Evolutionary conservation across 768 basidiomycete species (phyloP).

Genomic region (Lactarius deliciosus): DNA sequence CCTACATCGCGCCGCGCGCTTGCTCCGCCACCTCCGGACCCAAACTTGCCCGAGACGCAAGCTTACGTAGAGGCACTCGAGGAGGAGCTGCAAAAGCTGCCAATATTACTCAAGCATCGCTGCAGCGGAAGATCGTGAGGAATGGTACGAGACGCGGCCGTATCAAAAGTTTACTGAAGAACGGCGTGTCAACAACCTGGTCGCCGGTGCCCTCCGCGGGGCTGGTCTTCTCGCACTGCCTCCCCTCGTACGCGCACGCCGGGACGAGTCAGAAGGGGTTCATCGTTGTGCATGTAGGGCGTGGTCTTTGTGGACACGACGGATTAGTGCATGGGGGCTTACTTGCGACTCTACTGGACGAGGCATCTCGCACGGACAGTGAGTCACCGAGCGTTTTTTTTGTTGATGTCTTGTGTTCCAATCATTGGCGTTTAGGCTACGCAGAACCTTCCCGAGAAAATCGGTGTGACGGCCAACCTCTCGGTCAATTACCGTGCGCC

Average conservation of each 20-base stretch:
- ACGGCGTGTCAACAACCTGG: constrained; percentile 76
- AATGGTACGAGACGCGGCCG: constrained; percentile 80
- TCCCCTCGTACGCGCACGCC: constrained; percentile 71
- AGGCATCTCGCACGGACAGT: constrained; percentile 80
- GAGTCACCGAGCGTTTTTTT: constrained; percentile 32
- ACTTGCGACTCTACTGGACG: constrained; percentile 87
- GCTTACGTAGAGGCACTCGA: constrained; percentile 65
- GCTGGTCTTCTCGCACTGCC: constrained; percentile 82
- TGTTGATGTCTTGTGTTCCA: constrained; percentile 7
- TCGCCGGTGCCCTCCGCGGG: constrained; percentile 81
- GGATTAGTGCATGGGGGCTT: constrained; percentile 94
- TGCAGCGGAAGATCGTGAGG: constrained; percentile 45
- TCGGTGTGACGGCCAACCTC: constrained; percentile 91
- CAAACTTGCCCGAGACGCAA: constrained; percentile 57
- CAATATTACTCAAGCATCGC: constrained; percentile 56
- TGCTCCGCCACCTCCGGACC: constrained; percentile 67
- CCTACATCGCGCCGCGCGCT: constrained; percentile 71
- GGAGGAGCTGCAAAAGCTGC: constrained; percentile 60
- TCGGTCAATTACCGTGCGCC: constrained; percentile 82
- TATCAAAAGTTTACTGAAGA: constrained; percentile 70
- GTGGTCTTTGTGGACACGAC: constrained; percentile 88
- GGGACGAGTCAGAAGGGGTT: constrained; percentile 75
- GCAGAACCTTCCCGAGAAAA: constrained; percentile 78
- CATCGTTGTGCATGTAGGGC: constrained; percentile 77
- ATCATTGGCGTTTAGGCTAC: constrained; percentile 57